These are phyloP conservation scores for Collybia sp. DNA, from an alignment of 768 basidiomycete genomes.

Conservation along the genomic window DNA sequence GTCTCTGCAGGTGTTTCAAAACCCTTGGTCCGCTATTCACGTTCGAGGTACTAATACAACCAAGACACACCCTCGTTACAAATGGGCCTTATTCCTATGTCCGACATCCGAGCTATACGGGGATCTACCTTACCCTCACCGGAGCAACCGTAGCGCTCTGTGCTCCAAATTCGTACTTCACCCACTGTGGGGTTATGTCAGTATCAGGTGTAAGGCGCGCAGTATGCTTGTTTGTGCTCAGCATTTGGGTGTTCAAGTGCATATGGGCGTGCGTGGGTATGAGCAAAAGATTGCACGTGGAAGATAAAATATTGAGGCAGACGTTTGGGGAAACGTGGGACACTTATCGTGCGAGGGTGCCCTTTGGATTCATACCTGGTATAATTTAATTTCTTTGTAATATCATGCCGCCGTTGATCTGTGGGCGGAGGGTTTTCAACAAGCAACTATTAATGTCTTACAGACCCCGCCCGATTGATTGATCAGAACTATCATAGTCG, in stretches of 20 bases:
- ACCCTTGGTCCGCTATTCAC: constrained; percentile 37
- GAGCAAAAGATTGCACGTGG: constrained; percentile 23
- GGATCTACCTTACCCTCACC: constrained; percentile 30
- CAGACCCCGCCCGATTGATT: too few species aligned
- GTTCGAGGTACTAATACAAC: constrained; percentile 36
- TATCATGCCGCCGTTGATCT: too few species aligned
- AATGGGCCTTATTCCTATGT: constrained; percentile 38
- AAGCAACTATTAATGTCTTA: too few species aligned
- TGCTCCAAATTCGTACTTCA: constrained; percentile 28
- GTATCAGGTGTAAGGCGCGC: constrained; percentile 11
- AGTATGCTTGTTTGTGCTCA: constrained; percentile 5
- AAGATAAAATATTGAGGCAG: constrained; percentile 5
- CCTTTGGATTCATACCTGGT: constrained; percentile 7
- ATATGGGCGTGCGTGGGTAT: constrained; percentile 28
- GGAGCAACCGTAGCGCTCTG: constrained; percentile 26
- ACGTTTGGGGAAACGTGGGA: constrained; percentile 8
- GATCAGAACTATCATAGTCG: too few species aligned
- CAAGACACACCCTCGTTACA: constrained; percentile 34
- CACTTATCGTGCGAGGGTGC: constrained; percentile 6
- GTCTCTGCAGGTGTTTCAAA: constrained; percentile 28
- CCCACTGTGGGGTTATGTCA: constrained; percentile 15
- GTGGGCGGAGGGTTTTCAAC: too few species aligned
- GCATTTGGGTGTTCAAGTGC: constrained; percentile 29
- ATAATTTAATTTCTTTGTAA: background rate
- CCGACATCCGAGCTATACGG: constrained; percentile 40